Base-by-base conservation (phyloP, 1,139 yeast species). In the Kurtzmaniella quercitrusa region DNA sequence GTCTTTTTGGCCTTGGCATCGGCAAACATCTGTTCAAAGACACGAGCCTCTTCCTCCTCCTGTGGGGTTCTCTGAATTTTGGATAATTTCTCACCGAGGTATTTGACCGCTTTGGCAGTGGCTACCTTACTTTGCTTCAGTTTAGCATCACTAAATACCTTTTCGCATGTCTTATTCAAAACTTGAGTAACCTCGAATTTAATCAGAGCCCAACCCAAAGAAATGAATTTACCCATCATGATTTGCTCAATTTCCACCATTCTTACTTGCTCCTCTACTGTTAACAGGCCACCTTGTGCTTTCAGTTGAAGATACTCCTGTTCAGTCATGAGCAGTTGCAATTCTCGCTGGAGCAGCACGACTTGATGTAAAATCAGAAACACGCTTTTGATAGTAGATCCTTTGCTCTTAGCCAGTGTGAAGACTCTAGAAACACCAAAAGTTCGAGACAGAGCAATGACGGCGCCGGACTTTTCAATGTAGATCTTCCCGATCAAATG, bases 1-100 rank as follows among this genome's bases (percentile, higher is more conserved):
- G 70, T 64, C 53, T 77, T 73, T 59, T 78, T 78, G 20, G 76
- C 67, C 47, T 74, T 68, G 23, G 89, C 84, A 30, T 82, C 87
- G 33, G 81, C 79, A 42, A 91, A 95, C 49, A 91, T 71, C 54
- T 88, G 91, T 63, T 91, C 98, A 61, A 91, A 91, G 18, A 89
- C 75, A 50, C 91, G 78, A 2, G 94, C 96, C 59, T 91, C 93
- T 50, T 79, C 86, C 22, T 82, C 88, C 55, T 85, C 93, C 47
- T 82, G 88, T 0, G 77, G 70, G 3, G 83, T 68, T 57, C 95
- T 74, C 54, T 73, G 60, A 0, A 86, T 84, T 39, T 63, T 61
- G 12, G 65, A 55, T 66, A 85, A 78, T 49, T 74, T 66, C 42
- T 74, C 73, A 18, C 88, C 88, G 49, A 85, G 71, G 40, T 65